Evolutionary conservation across 1,139 yeast genomes (phyloP), one percentile per base, ranked within the genome.

Genomic region (Lodderomyces oxycetoniae): DNA sequence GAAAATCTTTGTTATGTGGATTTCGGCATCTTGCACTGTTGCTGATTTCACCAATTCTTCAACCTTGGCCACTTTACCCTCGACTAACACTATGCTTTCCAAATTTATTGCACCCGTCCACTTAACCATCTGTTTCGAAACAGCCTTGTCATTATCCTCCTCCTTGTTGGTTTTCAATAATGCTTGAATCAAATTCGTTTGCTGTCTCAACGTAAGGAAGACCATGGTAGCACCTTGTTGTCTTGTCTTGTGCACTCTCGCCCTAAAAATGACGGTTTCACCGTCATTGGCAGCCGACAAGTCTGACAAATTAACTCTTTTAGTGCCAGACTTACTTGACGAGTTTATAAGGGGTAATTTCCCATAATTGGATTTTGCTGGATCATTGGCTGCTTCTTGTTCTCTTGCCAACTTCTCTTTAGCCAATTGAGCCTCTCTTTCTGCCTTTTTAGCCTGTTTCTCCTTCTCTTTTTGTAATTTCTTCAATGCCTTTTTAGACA

Each of bases 151-250:
- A 41, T 74, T 75, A 52, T 78, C 76, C 35, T 67, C 59, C 44
- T 70, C 74, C 43, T 58, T 56, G 46, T 74, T 74, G 41, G 80
- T 76, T 57, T 84, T 85, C 44, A 87, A 69, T 47, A 91, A 73
- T 39, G 86, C 95, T 70, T 89, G 97, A 49, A 89, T 76, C 53
- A 83, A 64, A 39, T 77, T 74, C 37, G 77, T 68, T 67, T 87
- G 95, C 67, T 91, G 98, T 69, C 99, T 84, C 53, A 91, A 77
- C 17, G 94, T 78, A 50, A 91, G 63, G 61, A 91, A 91, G 35
- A 87, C 77, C 84, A 91, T 80, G 48, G 94, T 88, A 52, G 95
- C 95, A 61, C 96, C 95, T 62, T 91, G 96, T 55, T 87, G 85
- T 69, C 98, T 85, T 12, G 93, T 76, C 47, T 79, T 87, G 63